Evolutionary conservation across 2,329 filamentous ascomycete species (phyloP).

Genomic region (Botryosphaeria agaves): DNA sequence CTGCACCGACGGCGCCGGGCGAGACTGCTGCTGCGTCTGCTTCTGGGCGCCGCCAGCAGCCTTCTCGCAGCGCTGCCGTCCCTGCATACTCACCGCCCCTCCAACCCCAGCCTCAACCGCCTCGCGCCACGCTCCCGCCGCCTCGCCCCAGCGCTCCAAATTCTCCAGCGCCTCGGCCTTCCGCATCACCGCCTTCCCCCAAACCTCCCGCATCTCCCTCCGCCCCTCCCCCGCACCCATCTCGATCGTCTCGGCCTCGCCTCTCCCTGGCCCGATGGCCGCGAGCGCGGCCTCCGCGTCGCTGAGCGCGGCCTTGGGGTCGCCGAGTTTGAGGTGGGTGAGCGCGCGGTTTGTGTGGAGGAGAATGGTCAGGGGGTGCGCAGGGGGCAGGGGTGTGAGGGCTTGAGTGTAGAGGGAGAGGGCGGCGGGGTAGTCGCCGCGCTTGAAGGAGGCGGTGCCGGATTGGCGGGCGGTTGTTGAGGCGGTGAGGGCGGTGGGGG

Average conservation of each 20-base stretch:
- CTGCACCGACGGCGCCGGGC: background rate
- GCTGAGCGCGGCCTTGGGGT: slow-evolving; percentile 69
- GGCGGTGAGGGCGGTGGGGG: slow-evolving; percentile 49
- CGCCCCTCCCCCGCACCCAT: slow-evolving; percentile 39
- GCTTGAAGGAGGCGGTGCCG: slow-evolving; percentile 81
- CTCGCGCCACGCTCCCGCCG: slow-evolving; percentile 59
- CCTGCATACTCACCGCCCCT: slow-evolving; percentile 68
- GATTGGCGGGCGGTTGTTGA: slow-evolving; percentile 65
- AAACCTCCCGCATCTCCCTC: slow-evolving; percentile 86
- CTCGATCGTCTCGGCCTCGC: slow-evolving; percentile 64
- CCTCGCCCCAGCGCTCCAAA: slow-evolving; percentile 85
- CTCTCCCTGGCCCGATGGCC: slow-evolving; percentile 63
- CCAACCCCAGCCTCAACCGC: slow-evolving; percentile 76
- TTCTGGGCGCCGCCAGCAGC: slow-evolving; percentile 32
- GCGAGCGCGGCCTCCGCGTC: slow-evolving; percentile 69
- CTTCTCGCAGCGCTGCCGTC: slow-evolving; percentile 76
- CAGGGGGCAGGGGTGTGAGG: slow-evolving; percentile 52
- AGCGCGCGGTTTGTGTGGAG: slow-evolving; percentile 81
- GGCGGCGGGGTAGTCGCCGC: slow-evolving; percentile 78
- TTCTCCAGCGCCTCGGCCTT: slow-evolving; percentile 94
- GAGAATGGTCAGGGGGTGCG: slow-evolving; percentile 74
- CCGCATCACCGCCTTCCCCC: slow-evolving; percentile 79
- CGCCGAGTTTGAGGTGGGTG: slow-evolving; percentile 79
- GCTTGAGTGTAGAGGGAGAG: slow-evolving; percentile 70
- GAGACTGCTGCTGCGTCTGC: background rate